Percentiles rank a stretch among this genome's conserved stretches.
These are phyloP conservation scores for Candida hungchunana DNA, from an alignment of 805 yeast species.

Conservation along the genomic window DNA sequence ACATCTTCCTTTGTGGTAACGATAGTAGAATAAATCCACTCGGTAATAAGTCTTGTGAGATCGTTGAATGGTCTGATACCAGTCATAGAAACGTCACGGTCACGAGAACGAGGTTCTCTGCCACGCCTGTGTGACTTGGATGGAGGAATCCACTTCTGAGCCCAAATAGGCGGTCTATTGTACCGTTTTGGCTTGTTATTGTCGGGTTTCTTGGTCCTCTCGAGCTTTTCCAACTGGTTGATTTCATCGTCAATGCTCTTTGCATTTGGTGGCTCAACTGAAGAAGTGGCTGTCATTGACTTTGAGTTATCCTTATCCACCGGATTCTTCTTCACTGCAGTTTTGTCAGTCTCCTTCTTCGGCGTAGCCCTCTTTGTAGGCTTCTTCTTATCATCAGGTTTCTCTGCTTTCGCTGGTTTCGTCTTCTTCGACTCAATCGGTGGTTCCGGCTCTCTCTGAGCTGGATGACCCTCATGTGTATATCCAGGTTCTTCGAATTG, in stretches of 20 bases:
- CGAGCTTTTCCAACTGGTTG: slow-evolving; percentile 14
- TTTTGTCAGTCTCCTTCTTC: background rate
- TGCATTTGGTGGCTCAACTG: background rate
- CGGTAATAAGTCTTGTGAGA: slow-evolving; percentile 73
- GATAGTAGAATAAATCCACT: slow-evolving; percentile 85
- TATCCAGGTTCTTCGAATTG: slow-evolving; percentile 15
- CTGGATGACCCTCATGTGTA: no score
- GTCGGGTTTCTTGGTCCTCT: slow-evolving; percentile 16
- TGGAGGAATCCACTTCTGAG: slow-evolving; percentile 62
- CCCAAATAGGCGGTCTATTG: slow-evolving; percentile 75
- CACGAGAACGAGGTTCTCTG: no score
- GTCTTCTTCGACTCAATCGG: background rate
- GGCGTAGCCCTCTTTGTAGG: no score
- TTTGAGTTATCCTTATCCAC: no score
- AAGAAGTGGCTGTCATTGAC: no score
- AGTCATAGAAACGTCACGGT: slow-evolving; percentile 41
- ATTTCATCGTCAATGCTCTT: slow-evolving; percentile 10
- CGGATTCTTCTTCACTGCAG: no score
- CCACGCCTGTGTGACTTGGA: slow-evolving; percentile 23
- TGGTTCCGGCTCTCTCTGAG: slow-evolving; percentile 2
- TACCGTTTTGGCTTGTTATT: slow-evolving; percentile 55
- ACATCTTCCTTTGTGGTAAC: slow-evolving; percentile 54
- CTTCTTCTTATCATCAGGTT: background rate
- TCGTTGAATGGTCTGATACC: slow-evolving; percentile 79
- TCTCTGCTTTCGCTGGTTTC: slow-evolving; percentile 1